A percentile compares a stretch with the other conserved stretches of the same genome.
Conservation (phyloP, 2,329 filamentous ascomycete genomes). For the Fusarium irregulare region DNA sequence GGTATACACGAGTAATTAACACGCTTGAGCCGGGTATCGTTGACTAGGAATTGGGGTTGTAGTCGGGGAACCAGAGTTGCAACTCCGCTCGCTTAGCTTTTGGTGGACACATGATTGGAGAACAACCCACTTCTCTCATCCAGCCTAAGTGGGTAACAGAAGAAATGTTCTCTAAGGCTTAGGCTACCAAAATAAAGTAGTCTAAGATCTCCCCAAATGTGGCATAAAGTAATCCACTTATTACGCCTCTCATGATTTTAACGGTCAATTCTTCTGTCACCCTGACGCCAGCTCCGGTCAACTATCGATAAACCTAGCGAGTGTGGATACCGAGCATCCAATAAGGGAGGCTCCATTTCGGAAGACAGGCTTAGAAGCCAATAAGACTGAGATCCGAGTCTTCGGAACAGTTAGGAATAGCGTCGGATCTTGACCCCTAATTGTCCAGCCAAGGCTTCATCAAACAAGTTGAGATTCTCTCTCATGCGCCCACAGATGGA, state of each 20-base stretch:
- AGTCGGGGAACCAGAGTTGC: background rate
- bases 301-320: background rate
- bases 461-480: background rate
- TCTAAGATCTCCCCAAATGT: too few species aligned
- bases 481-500: background rate
- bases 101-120: background rate
- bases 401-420: background rate
- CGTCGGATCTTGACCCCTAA: background rate
- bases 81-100: background rate
- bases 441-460: slow-evolving; percentile 3
- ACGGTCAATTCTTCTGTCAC: too few species aligned
- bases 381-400: background rate
- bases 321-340: background rate
- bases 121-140: background rate
- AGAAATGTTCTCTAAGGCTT: too few species aligned
- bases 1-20: background rate
- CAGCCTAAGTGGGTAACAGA: too few species aligned
- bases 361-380: rapidly evolving
- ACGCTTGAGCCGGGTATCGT: background rate
- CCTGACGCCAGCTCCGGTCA: background rate
- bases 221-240: too few species aligned
- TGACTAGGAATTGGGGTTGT: background rate
- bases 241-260: too few species aligned
- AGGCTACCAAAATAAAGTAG: too few species aligned
- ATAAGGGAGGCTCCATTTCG: background rate